Evolutionary conservation across 1,284 basidiomycete species (phyloP).

Genomic region (Grifola frondosa): DNA sequence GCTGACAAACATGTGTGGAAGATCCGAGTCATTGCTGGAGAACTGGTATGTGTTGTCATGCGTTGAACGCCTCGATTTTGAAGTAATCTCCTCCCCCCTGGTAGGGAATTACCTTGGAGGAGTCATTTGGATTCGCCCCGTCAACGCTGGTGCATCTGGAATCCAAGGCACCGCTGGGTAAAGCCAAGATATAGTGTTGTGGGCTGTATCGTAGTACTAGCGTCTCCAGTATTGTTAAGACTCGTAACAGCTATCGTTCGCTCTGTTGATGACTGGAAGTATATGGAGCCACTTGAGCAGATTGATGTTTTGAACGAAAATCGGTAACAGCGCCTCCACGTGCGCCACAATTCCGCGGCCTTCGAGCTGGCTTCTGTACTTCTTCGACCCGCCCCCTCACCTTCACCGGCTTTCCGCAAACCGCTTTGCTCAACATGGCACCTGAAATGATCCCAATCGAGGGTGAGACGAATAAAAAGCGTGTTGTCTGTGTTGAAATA

Average conservation of each 20-base stretch:
- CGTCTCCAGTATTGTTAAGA: not conserved
- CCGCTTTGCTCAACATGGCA: constrained; percentile 35
- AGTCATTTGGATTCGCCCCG: constrained; percentile 79
- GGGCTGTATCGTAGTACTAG: not conserved
- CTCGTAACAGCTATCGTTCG: not conserved
- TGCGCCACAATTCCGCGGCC: no score
- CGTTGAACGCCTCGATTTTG: constrained; percentile 5
- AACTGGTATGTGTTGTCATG: constrained; percentile 52
- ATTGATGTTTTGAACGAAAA: no score
- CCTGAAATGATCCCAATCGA: constrained; percentile 66
- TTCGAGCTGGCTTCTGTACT: not conserved
- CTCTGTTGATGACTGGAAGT: not conserved
- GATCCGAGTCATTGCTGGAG: constrained; percentile 79
- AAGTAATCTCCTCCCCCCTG: no score
- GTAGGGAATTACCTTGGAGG: constrained; percentile 63
- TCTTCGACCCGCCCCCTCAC: not conserved
- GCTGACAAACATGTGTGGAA: constrained; percentile 26
- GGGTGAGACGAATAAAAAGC: constrained; percentile 71
- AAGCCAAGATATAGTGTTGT: constrained; percentile 36
- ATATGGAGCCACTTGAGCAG: no score
- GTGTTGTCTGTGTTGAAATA: constrained; percentile 60
- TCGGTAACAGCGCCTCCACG: no score
- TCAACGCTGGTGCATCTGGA: constrained; percentile 74
- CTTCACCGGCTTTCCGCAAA: not conserved
- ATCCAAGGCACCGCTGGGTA: constrained; percentile 40